Evolutionary conservation across 768 basidiomycete genomes (phyloP), one percentile per base, ranked within the genome.

Genomic region (Crepidotus variabilis): DNA sequence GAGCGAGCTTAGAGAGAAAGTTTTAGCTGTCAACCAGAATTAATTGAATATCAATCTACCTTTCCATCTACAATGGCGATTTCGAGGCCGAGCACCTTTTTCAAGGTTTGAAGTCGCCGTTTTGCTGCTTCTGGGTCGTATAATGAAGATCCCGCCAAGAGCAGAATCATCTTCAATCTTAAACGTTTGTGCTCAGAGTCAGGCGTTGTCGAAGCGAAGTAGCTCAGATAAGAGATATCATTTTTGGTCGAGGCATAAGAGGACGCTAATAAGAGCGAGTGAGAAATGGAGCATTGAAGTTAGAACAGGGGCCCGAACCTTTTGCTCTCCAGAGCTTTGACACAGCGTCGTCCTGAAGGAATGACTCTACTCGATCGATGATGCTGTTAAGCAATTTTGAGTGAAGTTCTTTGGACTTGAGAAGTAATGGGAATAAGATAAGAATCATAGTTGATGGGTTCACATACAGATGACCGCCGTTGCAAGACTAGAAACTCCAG

Each of bases 191-290:
- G 79, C 14, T 80, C 78, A 0, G 91, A 90, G 55, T 90, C 83
- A 1, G 92, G 92, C 3, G 92, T 90, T 21, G 88, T 88, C n/a
- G 88, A 85, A 2, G 86, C 78, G 59, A 95, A 87, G 70, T 93
- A 92, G 5, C 85, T 78, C 6, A 92, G 66, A 69, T 87, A 90
- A 0, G 87, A 76, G 10, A 72, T 60, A 8, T 71, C 67, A 28
- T 67, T 71, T 32, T 63, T 69, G 23, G 71, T 72, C 11, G 78
- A 78, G 13, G 77, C 71, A 65, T 86, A 88, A 2, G 81, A 82
- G 5, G 78, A 76, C 10, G 73, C 85, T 85, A 50, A 28, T 50
- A 10, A 50, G 23, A 23, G 46, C 18, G 28, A 48, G 28, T 35
- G 1, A 34, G 43, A 36, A 53, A 14, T n/a, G 35, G 14, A 57